Evolutionary conservation across 2,329 filamentous ascomycete genomes (phyloP).

Genomic region (Ophiostoma montium): DNA sequence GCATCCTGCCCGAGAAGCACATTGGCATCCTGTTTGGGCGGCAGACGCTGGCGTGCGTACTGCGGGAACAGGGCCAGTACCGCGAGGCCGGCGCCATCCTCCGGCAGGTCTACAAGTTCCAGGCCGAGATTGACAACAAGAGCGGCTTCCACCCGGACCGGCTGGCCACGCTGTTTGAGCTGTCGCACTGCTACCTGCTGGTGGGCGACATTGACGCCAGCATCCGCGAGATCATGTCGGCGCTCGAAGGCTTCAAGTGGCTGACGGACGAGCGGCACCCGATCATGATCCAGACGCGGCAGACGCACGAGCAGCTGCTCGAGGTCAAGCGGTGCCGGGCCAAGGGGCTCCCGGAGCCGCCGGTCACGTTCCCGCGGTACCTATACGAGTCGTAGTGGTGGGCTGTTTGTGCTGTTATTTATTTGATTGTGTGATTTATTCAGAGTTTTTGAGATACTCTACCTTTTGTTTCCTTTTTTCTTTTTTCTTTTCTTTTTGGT

Average conservation of each 20-base stretch:
- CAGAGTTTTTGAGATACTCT: too few species aligned
- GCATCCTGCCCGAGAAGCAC: not conserved
- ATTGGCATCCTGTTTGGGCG: slow-evolving; percentile 1
- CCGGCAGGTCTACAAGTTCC: not conserved
- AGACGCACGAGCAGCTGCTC: not conserved
- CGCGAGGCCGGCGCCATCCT: not conserved
- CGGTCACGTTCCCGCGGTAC: not conserved
- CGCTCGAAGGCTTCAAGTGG: not conserved
- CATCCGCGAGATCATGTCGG: not conserved
- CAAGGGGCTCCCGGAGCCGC: not conserved
- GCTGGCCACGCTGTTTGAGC: slow-evolving; percentile 1
- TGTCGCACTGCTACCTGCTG: not conserved
- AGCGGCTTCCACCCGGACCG: not conserved
- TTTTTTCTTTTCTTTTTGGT: too few species aligned
- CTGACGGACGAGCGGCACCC: not conserved
- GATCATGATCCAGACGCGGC: not conserved
- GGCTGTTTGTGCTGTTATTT: too few species aligned
- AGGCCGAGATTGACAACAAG: not conserved
- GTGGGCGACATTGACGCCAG: not conserved
- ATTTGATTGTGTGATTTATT: too few species aligned
- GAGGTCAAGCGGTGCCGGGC: not conserved
- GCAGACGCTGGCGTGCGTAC: slow-evolving; percentile 2
- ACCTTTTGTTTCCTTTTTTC: too few species aligned
- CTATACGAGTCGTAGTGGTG: not conserved
- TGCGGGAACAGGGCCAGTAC: not conserved